These are phyloP conservation scores for Saprolegnia parasitica DNA, from an alignment of 352 stramenopile genomes.

Conservation along the genomic window DNA sequence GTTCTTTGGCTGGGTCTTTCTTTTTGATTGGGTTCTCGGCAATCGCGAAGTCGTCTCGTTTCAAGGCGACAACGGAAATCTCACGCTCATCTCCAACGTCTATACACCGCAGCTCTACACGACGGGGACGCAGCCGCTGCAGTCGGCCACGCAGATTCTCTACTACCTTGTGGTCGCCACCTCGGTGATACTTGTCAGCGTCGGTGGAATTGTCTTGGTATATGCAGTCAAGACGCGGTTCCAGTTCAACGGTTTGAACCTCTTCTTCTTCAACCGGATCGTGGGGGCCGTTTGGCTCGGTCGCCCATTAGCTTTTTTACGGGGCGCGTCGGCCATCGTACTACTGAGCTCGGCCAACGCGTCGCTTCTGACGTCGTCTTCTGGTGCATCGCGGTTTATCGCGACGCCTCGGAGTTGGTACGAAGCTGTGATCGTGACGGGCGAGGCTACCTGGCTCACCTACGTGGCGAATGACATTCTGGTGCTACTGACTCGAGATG, in stretches of 20 bases:
- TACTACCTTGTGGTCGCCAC: neutral
- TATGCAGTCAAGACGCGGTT: neutral
- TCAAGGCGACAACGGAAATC: neutral
- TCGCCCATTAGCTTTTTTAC: neutral
- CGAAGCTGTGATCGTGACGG: neutral
- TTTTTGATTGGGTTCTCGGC: constrained; percentile 12
- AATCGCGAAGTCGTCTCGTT: constrained; percentile 19
- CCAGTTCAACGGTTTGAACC: neutral
- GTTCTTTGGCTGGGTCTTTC: constrained; percentile 7
- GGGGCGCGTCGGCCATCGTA: neutral
- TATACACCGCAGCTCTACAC: neutral
- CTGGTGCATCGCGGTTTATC: neutral
- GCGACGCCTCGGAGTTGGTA: neutral
- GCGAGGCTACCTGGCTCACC: constrained; percentile 13
- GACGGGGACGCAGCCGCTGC: neutral
- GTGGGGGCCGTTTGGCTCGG: constrained; percentile 12
- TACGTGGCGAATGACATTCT: constrained; percentile 5
- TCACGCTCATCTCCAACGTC: neutral
- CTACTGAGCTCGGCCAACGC: constrained; percentile 8
- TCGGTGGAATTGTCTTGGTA: neutral
- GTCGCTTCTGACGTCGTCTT: neutral
- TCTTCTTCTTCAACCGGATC: constrained; percentile 17
- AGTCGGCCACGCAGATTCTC: neutral
- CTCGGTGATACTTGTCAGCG: neutral
- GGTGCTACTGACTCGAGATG: neutral